These are phyloP conservation scores for Salix purpurea DNA, from an alignment of 345 rosid genomes.

Conservation along the genomic window DNA sequence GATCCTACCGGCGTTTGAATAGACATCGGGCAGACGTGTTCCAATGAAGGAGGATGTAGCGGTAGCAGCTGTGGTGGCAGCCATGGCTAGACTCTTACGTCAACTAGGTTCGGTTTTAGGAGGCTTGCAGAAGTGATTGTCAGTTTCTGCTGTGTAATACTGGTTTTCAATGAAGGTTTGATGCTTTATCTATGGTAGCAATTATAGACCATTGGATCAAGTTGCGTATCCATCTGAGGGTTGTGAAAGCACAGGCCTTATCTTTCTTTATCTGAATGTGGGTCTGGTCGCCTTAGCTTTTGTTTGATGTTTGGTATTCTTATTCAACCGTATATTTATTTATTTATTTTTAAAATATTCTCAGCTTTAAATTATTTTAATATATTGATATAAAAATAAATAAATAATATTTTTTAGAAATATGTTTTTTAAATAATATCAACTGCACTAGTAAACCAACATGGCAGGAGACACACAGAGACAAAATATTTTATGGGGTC, in stretches of 20 bases:
- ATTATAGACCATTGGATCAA: constrained; percentile 42
- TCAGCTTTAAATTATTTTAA: too few species aligned
- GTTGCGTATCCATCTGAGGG: constrained; percentile 74
- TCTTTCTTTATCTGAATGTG: constrained; percentile 58
- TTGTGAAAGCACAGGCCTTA: constrained; percentile 32
- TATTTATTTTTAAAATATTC: too few species aligned
- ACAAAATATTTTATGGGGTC: too few species aligned
- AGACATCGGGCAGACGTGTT: constrained; percentile 43
- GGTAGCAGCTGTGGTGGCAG: constrained; percentile 53
- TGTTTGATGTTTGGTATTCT: too few species aligned
- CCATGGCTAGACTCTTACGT: constrained; percentile 34
- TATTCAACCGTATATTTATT: too few species aligned
- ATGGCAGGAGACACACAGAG: too few species aligned
- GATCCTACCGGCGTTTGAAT: constrained; percentile 37
- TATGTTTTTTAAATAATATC: too few species aligned
- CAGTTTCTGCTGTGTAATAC: not conserved
- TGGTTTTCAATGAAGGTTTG: constrained; percentile 11
- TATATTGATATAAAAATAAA: too few species aligned
- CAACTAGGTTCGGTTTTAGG: not conserved
- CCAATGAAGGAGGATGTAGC: constrained; percentile 60
- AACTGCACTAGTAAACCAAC: too few species aligned
- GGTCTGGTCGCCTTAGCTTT: constrained; percentile 7
- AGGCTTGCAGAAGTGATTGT: not conserved
- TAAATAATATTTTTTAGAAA: too few species aligned
- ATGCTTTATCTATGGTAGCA: constrained; percentile 27